Base-by-base conservation (phyloP, 208 protist species). In the Phytomonas sp. region DNA sequence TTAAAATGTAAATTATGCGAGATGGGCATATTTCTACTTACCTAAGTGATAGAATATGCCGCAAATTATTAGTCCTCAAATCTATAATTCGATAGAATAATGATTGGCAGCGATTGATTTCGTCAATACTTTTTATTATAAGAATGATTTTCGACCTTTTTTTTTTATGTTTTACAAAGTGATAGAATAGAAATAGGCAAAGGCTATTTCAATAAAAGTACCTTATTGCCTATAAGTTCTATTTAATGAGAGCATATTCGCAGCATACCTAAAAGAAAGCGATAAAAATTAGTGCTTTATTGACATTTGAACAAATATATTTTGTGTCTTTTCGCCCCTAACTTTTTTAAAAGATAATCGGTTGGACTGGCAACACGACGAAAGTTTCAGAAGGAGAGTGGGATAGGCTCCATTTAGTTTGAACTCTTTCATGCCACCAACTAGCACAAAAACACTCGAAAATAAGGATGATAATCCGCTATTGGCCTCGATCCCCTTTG, bases 271-370 rank as follows among this genome's bases (percentile, higher is more conserved):
- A 56, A 26, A 7, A 56, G 4, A 17, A 56, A 26, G 23, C 17
- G 13, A 1, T 56, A 26, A 23, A 56, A 1, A 53, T 53, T 67
- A 8, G 34, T 26, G 20, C 26, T 36, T 67, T 17, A 53, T 13
- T 46, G 8, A 1, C 13, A 13, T 53, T 53, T 37, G 0, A 37
- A n/a, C 23, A 15, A 60, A 40, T 34, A 11, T 70, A 36, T 51
- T 76, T 70, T 67, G 37, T 32, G 46, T 43, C 60, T 65, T 75
- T 71, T 71, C 1, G 29, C 37, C 67, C 30, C 32, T 53, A 29
- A 29, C 23, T 40, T 61, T 7, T 56, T 40, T 68, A 9, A 4
- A 4, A 26, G 20, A 20, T 5, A 20, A 56, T 56, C 20, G 17
- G 6, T 56, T 56, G 46, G 46, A 26, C 23, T 56, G 46, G 46